A percentile compares a stretch with the other conserved stretches of the same genome.
Evolutionary conservation across 176 grass and related monocot genomes (phyloP).

Genomic region (Triticum timopheevii): DNA sequence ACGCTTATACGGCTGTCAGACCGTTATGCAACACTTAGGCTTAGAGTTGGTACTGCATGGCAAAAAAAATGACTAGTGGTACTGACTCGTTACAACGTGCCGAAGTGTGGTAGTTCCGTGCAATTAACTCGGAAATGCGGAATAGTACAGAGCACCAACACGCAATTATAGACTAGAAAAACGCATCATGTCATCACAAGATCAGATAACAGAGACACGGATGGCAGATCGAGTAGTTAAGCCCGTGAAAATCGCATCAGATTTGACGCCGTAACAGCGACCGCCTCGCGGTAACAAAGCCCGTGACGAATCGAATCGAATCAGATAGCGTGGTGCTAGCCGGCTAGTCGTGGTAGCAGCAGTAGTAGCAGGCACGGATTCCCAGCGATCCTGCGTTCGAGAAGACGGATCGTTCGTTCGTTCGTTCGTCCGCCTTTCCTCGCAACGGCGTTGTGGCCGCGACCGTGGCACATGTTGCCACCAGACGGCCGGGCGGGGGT

Average conservation of each 20-base stretch:
- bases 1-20: too few relatives aligned
- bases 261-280: constrained; percentile 15
- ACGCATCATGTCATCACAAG: neutral
- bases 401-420: neutral
- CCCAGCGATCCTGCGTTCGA: neutral
- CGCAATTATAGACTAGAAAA: neutral
- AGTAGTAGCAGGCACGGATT: neutral
- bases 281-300: neutral
- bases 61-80: too few relatives aligned
- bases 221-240: neutral
- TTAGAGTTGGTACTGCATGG: too few relatives aligned
- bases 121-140: neutral
- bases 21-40: too few relatives aligned
- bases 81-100: too few relatives aligned
- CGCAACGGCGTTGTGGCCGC: neutral
- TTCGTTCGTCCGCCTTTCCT: neutral
- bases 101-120: too few relatives aligned
- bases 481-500: neutral
- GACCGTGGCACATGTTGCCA: neutral
- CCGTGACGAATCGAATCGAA: constrained; percentile 8
- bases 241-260: neutral
- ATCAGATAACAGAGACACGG: neutral
- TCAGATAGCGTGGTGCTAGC: neutral
- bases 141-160: neutral
- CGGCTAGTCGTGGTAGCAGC: neutral